Evolutionary conservation across 2,329 filamentous ascomycete species (phyloP).

Genomic region (Grosmannia clavigera): DNA sequence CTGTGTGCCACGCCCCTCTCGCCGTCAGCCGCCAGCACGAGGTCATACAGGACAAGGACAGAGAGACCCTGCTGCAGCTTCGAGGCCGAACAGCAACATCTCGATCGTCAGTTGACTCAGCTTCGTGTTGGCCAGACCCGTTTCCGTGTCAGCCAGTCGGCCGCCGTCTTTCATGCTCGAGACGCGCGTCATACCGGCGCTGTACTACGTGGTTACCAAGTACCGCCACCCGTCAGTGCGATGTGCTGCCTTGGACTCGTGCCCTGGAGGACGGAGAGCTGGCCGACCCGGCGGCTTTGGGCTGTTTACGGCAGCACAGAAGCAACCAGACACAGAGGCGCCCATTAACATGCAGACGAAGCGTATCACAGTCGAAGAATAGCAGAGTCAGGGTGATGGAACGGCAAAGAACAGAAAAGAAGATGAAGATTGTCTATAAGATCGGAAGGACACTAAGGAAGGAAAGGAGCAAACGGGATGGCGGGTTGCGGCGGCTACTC

Average conservation of each 20-base stretch:
- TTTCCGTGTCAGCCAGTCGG: no score
- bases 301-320: conserved; percentile 14
- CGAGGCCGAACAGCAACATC: no score
- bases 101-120: no score
- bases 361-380: no score
- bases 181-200: conserved; percentile 24
- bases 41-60: conserved; percentile 37
- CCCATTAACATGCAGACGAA: conserved; percentile 5
- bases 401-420: neutral
- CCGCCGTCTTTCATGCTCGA: conserved; percentile 22
- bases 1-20: conserved; percentile 19
- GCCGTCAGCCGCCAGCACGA: conserved; percentile 23
- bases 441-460: neutral
- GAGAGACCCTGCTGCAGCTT: conserved; percentile 31
- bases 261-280: no score
- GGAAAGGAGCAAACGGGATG: neutral
- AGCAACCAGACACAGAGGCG: no score
- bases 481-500: conserved; percentile 38
- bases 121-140: no score
- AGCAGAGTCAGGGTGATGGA: neutral
- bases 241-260: conserved; percentile 19
- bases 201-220: conserved; percentile 25
- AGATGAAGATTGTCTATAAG: neutral
- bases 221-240: conserved; percentile 26
- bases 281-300: neutral